Conservation (phyloP, 164 flowering plant genomes). For the Stephania yunnanensis region DNA sequence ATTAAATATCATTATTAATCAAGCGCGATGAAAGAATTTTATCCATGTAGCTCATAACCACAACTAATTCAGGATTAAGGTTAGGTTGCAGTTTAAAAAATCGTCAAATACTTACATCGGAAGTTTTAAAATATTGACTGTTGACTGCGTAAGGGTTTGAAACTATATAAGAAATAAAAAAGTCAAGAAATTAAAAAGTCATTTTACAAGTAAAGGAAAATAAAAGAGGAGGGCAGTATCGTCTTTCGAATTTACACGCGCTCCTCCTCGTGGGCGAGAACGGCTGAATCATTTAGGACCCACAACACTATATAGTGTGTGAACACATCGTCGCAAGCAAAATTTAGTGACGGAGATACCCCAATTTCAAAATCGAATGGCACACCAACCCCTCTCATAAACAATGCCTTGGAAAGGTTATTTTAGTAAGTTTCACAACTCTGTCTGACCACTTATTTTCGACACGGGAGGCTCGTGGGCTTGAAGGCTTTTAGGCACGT, state of each 20-base stretch:
- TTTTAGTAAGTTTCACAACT: not conserved
- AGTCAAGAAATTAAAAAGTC: not conserved
- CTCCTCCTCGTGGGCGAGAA: conserved; percentile 3
- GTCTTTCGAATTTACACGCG: not conserved
- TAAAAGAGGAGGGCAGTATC: not conserved
- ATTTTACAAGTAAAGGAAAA: not conserved
- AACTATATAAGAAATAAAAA: no score
- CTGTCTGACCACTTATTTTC: not conserved
- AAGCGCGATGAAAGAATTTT: no score
- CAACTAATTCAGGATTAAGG: no score
- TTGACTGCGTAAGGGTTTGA: no score
- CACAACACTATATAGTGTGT: not conserved
- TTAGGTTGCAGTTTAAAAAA: not conserved
- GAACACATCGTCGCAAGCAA: not conserved
- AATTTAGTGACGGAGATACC: not conserved
- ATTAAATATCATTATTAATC: no score
- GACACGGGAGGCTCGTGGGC: conserved; percentile 1
- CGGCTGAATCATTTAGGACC: not conserved
- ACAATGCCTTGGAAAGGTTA: not conserved
- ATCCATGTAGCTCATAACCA: no score
- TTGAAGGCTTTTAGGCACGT: not conserved
- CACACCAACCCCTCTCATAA: not conserved
- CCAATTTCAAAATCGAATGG: not conserved
- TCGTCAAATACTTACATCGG: not conserved
- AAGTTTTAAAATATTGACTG: no score